Base-by-base conservation (phyloP, 306 rosid genomes). In the Crotalaria pallida region DNA sequence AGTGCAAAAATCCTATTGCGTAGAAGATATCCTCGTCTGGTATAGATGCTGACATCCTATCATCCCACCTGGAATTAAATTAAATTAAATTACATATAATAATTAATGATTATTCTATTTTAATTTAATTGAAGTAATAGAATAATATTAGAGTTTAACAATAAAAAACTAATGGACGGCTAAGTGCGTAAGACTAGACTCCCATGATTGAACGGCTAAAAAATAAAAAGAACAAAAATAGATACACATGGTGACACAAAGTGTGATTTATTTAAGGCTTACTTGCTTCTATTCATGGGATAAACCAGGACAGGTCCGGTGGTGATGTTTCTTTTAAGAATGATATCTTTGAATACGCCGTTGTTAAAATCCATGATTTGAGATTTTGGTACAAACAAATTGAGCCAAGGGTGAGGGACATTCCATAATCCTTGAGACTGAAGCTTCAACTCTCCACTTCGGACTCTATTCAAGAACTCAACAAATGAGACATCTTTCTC, bases 381-480 rank as follows among this genome's bases (percentile, higher is more conserved):
- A 34, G 88, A 82, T 73, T 87, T 87, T 2, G 98, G 96, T 29
- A 93, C 59, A 47, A 90, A 93, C 60, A 93, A 77, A 67, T 93
- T 93, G 33, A 90, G 75, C 96, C 97, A 93, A 3, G 98, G 98
- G 78, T 93, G 98, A 72, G 96, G 98, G 73, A 90, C 91, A 15
- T 90, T 86, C 98, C 98, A 93, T 2, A 83, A 52, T 62, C 98
- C 97, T 77, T 88, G 86, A 49, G 90, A 84, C 21, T 82, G 83
- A 80, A 93, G 93, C 77, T 81, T 79, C 51, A 86, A 61, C 80
- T 93, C 98, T 57, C 94, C 97, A 34, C 79, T 64, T 57, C 88
- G 77, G 27, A 90, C 96, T 83, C 98, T 78, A 74, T 88, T 85
- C 47, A 90, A 79, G 80, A 93, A 93, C n/a, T 84, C 96, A 12